phyloP scores from a whole-genome alignment of 2,329 filamentous ascomycete species.

The Aureobasidium sp. region DNA sequence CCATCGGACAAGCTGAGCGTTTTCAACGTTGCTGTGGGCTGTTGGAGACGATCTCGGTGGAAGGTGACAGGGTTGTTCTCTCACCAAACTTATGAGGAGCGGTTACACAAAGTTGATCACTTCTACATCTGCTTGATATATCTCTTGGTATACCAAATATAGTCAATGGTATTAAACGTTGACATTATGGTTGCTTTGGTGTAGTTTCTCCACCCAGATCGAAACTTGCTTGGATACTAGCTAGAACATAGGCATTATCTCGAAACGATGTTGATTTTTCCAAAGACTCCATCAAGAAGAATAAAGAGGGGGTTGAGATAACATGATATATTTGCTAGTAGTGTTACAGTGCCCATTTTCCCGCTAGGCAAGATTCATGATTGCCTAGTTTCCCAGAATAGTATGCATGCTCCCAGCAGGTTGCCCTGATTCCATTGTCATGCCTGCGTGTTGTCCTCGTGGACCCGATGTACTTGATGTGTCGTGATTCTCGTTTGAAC shows the following conservation, averaged over 20 bases:
- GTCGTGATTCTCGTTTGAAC: not conserved
- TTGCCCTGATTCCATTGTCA: not conserved
- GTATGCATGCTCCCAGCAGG: not conserved
- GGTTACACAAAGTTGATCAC: not conserved
- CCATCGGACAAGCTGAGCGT: not conserved
- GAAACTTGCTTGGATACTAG: too few relatives aligned
- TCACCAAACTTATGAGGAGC: not conserved
- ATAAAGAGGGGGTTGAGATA: too few relatives aligned
- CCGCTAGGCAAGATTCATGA: not conserved
- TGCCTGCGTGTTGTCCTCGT: not conserved
- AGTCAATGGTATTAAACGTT: not conserved
- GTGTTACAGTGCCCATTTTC: not conserved
- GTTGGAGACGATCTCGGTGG: not conserved
- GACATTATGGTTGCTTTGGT: too few relatives aligned
- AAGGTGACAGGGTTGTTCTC: not conserved
- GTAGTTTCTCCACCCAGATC: too few relatives aligned
- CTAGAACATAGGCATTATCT: too few relatives aligned
- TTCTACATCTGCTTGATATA: not conserved
- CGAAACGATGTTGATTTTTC: too few relatives aligned
- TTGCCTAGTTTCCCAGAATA: not conserved
- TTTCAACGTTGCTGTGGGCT: not conserved
- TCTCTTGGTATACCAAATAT: not conserved
- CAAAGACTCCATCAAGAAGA: too few relatives aligned
- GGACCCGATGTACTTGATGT: not conserved
- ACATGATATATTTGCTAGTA: not conserved